Conservation (phyloP, 148 eudicot species). For the Rhododendron ferrugineum region DNA sequence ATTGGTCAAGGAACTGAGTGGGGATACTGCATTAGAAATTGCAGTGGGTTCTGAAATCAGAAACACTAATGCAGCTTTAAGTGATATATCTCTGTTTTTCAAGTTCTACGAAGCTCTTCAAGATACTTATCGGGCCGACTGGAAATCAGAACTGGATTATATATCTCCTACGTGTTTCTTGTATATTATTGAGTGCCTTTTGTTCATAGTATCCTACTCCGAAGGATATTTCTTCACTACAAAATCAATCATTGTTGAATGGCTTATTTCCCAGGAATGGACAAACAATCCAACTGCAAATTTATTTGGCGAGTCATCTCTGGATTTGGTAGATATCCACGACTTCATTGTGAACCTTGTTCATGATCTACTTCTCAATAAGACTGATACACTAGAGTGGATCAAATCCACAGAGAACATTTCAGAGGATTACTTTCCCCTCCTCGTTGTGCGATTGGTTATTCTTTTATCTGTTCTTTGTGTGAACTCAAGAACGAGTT, state of each 20-base stretch:
- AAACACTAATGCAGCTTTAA: neutral
- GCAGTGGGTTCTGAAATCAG: neutral
- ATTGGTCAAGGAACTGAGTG: constrained; percentile 15
- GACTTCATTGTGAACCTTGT: constrained; percentile 26
- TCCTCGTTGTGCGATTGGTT: constrained; percentile 23
- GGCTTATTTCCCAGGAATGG: constrained; percentile 10
- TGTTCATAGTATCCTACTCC: constrained; percentile 27
- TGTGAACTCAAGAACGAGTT: constrained; percentile 28
- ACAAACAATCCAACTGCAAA: neutral
- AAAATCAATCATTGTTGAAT: constrained; percentile 26
- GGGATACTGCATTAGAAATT: neutral
- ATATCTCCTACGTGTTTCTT: constrained; percentile 39
- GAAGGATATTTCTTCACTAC: constrained; percentile 18
- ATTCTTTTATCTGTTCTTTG: constrained; percentile 34
- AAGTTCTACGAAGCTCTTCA: constrained; percentile 20
- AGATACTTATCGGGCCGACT: constrained; percentile 21
- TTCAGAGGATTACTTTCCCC: neutral
- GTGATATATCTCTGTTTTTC: neutral
- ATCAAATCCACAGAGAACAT: neutral
- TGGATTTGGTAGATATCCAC: neutral
- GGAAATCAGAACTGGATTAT: constrained; percentile 13
- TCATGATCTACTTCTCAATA: constrained; percentile 18
- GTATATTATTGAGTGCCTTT: constrained; percentile 40
- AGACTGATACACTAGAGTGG: constrained; percentile 22
- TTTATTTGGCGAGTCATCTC: neutral